Evolutionary conservation across 2,329 filamentous ascomycete genomes (phyloP).

Genomic region (Blastomyces emzantsi): DNA sequence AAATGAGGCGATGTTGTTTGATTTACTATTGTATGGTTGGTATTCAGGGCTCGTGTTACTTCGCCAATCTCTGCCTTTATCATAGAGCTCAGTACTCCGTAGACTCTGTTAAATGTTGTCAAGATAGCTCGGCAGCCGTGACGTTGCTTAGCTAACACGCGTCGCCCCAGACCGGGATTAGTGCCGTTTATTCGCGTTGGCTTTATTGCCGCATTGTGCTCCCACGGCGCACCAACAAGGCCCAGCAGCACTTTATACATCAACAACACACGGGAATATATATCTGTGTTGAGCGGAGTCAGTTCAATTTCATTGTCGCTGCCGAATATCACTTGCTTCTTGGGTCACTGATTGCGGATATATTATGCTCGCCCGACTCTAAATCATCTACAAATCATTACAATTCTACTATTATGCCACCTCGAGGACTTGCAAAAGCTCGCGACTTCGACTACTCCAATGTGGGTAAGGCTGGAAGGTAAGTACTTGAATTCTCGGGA

Average conservation of each 20-base stretch:
- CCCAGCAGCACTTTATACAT: neutral
- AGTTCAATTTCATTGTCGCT: neutral
- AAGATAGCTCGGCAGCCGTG: conserved; percentile 7
- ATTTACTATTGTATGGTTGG: neutral
- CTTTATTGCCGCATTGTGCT: neutral
- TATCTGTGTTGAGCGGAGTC: neutral
- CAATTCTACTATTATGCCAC: conserved; percentile 26
- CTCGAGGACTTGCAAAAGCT: conserved; percentile 33
- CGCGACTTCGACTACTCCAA: conserved; percentile 42
- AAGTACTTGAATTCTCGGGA: conserved; percentile 9
- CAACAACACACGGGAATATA: neutral
- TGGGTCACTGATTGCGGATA: conserved; percentile 13
- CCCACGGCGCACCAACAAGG: neutral
- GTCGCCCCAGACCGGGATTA: conserved; percentile 14
- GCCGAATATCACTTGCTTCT: conserved; percentile 3
- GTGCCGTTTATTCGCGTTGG: conserved; percentile 5
- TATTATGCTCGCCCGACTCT: conserved; percentile 16
- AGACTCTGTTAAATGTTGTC: neutral
- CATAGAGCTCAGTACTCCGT: neutral
- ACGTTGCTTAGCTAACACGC: conserved; percentile 8
- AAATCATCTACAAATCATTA: neutral
- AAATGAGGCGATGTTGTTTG: neutral
- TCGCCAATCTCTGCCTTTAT: neutral
- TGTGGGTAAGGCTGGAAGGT: conserved; percentile 42
- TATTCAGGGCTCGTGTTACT: neutral